Evolutionary conservation across 2,329 filamentous ascomycete species (phyloP), one percentile per base, ranked within the genome.

Genomic region (Gnomoniopsis sp.): DNA sequence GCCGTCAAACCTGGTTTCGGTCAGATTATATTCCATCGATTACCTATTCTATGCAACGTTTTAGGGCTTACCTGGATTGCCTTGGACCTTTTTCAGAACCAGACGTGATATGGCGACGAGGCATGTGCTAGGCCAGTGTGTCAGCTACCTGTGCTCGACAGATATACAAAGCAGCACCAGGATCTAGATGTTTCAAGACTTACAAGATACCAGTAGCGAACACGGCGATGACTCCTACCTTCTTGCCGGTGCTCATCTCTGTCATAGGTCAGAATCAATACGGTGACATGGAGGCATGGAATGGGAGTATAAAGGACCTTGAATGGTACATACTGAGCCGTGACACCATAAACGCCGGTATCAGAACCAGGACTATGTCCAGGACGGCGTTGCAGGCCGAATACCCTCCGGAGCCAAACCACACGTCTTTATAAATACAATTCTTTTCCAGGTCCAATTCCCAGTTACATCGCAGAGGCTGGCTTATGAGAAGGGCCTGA

Each of bases 201-300:
- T 36, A 43, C 55, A 57, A 47, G 48, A 51, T 23, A 10, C 55
- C 55, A 1, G 55, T 57, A 2, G 47, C 55, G 34, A 57, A 57
- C 1, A 57, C 41, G 14, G 55, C 55, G 12, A 57, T 51, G 4
- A 57, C 48, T 3, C 38, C 44, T 12, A 51, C 36, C 48, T 11
- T 57, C n/a, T n/a, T 44, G 8, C 15, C 41, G 14, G 14, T 44
- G n/a, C 41, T 44, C 41, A 44, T 44, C n/a, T 44, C 41, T 44
- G 15, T 21, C 11, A 44, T 21, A 44, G 6, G n/a, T 44, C 19
- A 44, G n/a, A 6, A 41, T 41, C 26, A 12, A 19, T 44, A 3
- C n/a, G n/a, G 8, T 19, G 3, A 3, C 14, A 41, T 41, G 38
- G 12, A 41, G 34, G 8, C 15, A 15, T n/a, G 6, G 14, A 41